Evolutionary conservation across 371 early-diverging fungal genomes (phyloP), one percentile per base, ranked within the genome.

Genomic region (Mucor mucedo): DNA sequence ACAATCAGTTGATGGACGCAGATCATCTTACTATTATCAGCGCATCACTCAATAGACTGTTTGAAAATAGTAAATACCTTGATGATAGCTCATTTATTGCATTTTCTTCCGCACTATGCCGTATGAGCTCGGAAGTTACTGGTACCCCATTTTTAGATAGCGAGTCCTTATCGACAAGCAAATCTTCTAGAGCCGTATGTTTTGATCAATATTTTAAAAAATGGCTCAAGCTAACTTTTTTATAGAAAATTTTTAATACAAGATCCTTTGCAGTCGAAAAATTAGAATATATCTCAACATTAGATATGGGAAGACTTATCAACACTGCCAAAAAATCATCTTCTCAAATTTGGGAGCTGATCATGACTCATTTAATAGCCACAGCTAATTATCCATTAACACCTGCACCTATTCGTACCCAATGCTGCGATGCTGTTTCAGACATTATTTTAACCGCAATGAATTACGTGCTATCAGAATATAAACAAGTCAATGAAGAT

Each of bases 241-340:
- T 10, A 40, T 69, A 86, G 84, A 88, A 81, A 79, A 72, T 83
- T 6, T 79, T 84, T 14, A 86, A 94, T 47, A 89, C 89, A 39
- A 88, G 87, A 65, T 87, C 91, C 13, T 96, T 95, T 82, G 92
- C 97, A 0, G 75, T 97, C 10, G 87, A 89, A 32, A 92, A 94
- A 72, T 71, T 98, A 57, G 86, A 90, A 14, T 86, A 88, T 41
- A 83, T 96, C 14, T 79, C 88, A 2, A 74, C 89, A 7, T 60
- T 86, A 38, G 91, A 95, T 59, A 83, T 94, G 55, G 83, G 70
- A 41, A 79, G 92, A 38, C 69, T 97, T 10, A 73, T 95, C 32
- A 72, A 73, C 27, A 71, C 81, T 9, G 77, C 82, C 11, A 68
- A 75, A 6, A 68, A 78, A 14, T 58, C 66, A 14, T 68, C 68